Evolutionary conservation across 306 rosid species (phyloP).

Genomic region (Lablab purpureus): DNA sequence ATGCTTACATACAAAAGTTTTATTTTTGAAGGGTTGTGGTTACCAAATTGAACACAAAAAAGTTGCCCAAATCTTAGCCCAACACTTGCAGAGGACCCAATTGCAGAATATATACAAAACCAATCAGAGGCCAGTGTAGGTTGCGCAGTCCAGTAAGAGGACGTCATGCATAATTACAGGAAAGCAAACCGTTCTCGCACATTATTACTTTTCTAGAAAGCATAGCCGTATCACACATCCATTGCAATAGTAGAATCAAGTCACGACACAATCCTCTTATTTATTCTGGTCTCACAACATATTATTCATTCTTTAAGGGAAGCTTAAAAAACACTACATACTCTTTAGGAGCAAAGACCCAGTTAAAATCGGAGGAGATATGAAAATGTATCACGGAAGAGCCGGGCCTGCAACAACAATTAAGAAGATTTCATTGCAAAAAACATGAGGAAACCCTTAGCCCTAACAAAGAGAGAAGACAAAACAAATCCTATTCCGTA

Average conservation of each 20-base stretch:
- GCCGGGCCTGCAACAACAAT: constrained; percentile 37
- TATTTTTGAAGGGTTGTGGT: too few species aligned
- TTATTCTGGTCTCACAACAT: constrained; percentile 25
- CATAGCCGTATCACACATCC: background rate
- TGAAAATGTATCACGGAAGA: background rate
- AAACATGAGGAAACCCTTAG: background rate
- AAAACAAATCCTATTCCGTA: too few species aligned
- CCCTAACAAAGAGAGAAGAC: too few species aligned
- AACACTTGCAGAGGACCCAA: background rate
- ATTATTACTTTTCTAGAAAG: too few species aligned
- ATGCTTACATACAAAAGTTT: too few species aligned
- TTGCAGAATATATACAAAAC: too few species aligned
- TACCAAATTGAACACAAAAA: too few species aligned
- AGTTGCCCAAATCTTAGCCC: too few species aligned
- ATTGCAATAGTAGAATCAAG: background rate
- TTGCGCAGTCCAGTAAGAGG: too few species aligned
- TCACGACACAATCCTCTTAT: constrained; percentile 20
- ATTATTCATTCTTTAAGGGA: constrained; percentile 24
- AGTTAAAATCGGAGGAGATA: background rate
- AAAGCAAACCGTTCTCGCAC: too few species aligned
- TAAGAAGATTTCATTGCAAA: constrained; percentile 19
- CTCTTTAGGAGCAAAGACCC: background rate
- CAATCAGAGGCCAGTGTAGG: too few species aligned
- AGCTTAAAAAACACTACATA: background rate
- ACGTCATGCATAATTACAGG: too few species aligned